These are phyloP conservation scores for Phylloporus sp. DNA, from an alignment of 768 basidiomycete genomes.

Conservation along the genomic window DNA sequence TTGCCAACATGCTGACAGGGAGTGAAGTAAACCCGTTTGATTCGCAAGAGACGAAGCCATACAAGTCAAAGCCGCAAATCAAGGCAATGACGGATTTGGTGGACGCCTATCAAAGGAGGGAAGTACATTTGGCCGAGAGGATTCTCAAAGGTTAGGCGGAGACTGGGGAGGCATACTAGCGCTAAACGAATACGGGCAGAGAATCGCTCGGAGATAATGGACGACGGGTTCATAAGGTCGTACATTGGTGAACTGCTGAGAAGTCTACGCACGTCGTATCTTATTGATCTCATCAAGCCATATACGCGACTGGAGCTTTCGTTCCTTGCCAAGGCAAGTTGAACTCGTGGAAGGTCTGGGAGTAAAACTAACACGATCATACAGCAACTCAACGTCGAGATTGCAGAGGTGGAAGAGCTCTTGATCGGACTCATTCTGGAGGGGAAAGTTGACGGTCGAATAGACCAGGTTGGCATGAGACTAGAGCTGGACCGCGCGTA, in stretches of 20 bases:
- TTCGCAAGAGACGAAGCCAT: conserved; percentile 99
- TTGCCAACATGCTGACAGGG: conserved; percentile 97
- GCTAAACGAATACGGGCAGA: conserved; percentile 43
- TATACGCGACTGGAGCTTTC: conserved; percentile 91
- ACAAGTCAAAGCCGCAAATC: conserved; percentile 91
- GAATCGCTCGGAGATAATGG: conserved; percentile 93
- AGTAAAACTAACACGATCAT: conserved; percentile 1
- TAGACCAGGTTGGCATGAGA: conserved; percentile 94
- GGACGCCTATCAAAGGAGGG: conserved; percentile 91
- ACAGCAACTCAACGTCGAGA: conserved; percentile 94
- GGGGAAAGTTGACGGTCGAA: conserved; percentile 93
- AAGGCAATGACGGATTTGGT: conserved; percentile 98
- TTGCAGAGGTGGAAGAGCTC: conserved; percentile 88
- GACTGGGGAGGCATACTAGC: background rate
- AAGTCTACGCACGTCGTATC: conserved; percentile 90
- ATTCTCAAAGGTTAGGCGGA: conserved; percentile 69
- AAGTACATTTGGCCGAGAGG: conserved; percentile 96
- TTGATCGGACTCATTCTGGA: conserved; percentile 92
- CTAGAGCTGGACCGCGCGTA: conserved; percentile 88
- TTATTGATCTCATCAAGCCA: conserved; percentile 97
- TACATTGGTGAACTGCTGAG: conserved; percentile 96
- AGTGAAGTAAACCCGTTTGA: conserved; percentile 99
- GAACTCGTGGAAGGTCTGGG: background rate
- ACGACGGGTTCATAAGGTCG: conserved; percentile 88
- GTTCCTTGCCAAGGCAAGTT: conserved; percentile 81